These are phyloP conservation scores for Colletotrichum scovillei DNA, from an alignment of 2,329 filamentous ascomycete genomes.

Conservation along the genomic window DNA sequence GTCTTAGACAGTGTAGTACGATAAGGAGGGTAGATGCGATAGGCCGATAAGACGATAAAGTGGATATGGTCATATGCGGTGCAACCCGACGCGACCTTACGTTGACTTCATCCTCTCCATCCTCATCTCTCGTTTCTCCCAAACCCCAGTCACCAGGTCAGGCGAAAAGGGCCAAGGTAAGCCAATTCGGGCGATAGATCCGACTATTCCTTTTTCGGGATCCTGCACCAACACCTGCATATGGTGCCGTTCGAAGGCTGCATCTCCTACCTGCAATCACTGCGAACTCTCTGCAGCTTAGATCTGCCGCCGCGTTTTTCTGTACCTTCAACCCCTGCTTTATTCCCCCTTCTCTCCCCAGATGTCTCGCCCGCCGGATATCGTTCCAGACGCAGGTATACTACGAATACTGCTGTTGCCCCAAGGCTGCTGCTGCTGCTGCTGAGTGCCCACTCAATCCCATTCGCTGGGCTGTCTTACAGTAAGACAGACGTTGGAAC, in stretches of 20 bases:
- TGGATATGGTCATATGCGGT: neutral
- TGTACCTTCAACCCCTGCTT: neutral
- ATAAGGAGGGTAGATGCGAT: neutral
- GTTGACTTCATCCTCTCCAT: neutral
- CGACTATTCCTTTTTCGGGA: constrained; percentile 23
- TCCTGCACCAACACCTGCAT: neutral
- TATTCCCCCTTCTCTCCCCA: neutral
- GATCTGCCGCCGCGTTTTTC: neutral
- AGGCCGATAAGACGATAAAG: neutral
- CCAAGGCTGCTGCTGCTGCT: neutral
- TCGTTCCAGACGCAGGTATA: neutral
- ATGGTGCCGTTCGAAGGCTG: constrained; percentile 1
- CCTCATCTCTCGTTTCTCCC: neutral
- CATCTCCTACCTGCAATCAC: neutral
- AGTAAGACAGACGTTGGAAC: neutral
- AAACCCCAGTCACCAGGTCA: neutral
- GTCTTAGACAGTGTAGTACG: neutral
- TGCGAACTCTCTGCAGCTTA: neutral
- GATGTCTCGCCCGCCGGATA: neutral
- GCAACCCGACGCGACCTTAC: neutral
- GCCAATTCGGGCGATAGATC: constrained; percentile 22
- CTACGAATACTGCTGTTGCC: neutral
- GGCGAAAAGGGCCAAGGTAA: constrained; percentile 7
- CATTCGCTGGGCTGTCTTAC: neutral
- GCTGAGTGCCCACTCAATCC: neutral